A percentile compares a stretch with the other conserved stretches of the same genome.
phyloP scores from a whole-genome alignment of 106 monocot species.

The Dendrobium officinale region DNA sequence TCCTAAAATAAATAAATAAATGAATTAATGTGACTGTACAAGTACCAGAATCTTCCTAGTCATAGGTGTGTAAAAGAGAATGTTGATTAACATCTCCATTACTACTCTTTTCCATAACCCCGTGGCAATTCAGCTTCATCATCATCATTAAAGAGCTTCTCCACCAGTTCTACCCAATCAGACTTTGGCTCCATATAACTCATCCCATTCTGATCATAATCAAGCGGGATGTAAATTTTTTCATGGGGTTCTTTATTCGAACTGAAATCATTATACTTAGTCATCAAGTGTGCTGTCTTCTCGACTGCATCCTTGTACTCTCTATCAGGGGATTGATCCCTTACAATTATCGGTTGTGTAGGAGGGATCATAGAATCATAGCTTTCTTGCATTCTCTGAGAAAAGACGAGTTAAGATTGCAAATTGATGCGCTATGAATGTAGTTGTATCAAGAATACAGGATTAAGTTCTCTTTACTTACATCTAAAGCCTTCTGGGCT shows the following conservation, averaged over 20 bases:
- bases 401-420: neutral
- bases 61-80: neutral
- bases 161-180: slow-evolving; percentile 3
- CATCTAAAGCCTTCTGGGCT: slow-evolving; percentile 55
- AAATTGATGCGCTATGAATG: neutral
- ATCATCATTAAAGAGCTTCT: neutral
- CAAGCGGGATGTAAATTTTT: neutral
- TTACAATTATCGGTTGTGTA: slow-evolving; percentile 1
- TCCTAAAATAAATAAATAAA: neutral
- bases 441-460: neutral
- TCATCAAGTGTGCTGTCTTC: neutral
- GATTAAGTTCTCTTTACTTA: slow-evolving; percentile 15
- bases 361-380: slow-evolving; percentile 3
- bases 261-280: neutral
- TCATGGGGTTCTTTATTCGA: neutral
- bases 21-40: slow-evolving; percentile 3
- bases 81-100: neutral
- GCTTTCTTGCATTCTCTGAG: neutral
- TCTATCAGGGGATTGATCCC: neutral
- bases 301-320: slow-evolving; percentile 2
- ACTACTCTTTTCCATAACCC: neutral
- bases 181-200: neutral
- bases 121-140: neutral
- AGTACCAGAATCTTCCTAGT: neutral
- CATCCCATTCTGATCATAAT: neutral